Base-by-base conservation (phyloP, 805 yeast species). In the Candida hispaniensis region DNA sequence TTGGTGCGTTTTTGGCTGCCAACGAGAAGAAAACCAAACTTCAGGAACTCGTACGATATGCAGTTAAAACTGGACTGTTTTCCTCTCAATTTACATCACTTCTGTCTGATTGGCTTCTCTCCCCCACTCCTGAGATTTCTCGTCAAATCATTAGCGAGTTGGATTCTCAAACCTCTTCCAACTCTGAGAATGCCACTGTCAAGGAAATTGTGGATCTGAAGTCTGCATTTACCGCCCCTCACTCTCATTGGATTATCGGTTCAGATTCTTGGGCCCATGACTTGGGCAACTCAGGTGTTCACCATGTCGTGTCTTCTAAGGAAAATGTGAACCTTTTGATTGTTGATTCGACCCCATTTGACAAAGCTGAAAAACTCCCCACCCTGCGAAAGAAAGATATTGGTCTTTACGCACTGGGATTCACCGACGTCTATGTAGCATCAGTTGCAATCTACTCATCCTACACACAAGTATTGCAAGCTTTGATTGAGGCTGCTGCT, bases 241-340 rank as follows among this genome's bases (percentile, higher is more conserved):
- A 63, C 33, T 63, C 79, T 8, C 64, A 70, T 35, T 88, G 97
- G 97, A 64, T 88, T 41, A 64, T 88, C 39, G 95, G 96, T 18
- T 83, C 95, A 12, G 97, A 88, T 55, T 73, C 91, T 18, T 88
- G 97, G 97, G 71, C 94, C 13, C 85, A 77, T 53, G 97, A 88
- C 60, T 63, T 82, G 47, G 97, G 97, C 26, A 65, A 79, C 43
- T 79, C 94, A 5, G 94, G 96, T 54, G 76, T 88, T 34, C 96
- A 88, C 55, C 77, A 78, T 47, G 76, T 83, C 4, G 62, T 88
- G 27, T 60, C 85, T 16, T 74, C 86, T 0, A 76, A 76, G 28
- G 67, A 73, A 53, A 80, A 83, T 52, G 60, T 88, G 47, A 88
- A 88, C 55, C 69, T 88, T 69, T 69, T 88, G 50, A 66, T 88